A percentile compares a stretch with the other conserved stretches of the same genome.
phyloP scores from a whole-genome alignment of 1,284 basidiomycete genomes.

The Melampsora larici-populina region DNA sequence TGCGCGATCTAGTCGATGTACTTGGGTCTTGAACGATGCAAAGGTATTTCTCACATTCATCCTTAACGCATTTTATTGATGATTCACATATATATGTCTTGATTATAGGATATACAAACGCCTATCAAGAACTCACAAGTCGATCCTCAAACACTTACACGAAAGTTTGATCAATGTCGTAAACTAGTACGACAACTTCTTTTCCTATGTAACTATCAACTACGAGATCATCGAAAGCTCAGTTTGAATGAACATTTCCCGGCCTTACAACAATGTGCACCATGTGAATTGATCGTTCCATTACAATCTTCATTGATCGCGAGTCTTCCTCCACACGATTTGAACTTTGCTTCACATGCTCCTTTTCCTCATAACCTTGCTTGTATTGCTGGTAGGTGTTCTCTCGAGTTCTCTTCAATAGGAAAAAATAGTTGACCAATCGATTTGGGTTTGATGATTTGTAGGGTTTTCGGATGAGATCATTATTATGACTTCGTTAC shows the following conservation, averaged over 20 bases:
- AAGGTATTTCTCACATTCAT: constrained; percentile 58
- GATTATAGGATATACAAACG: constrained; percentile 48
- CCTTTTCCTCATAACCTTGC: constrained; percentile 79
- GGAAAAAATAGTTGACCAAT: too few species aligned
- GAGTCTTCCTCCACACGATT: constrained; percentile 72
- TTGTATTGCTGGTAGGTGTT: constrained; percentile 66
- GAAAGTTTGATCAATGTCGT: constrained; percentile 56
- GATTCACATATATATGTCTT: background rate
- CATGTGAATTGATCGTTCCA: constrained; percentile 75
- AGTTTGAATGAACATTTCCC: constrained; percentile 68
- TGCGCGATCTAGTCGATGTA: constrained; percentile 65
- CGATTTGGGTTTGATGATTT: background rate
- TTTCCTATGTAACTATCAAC: constrained; percentile 63
- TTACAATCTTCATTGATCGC: constrained; percentile 89
- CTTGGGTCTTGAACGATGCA: constrained; percentile 65
- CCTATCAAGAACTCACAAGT: constrained; percentile 54
- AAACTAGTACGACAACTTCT: constrained; percentile 69
- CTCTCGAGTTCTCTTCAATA: too few species aligned
- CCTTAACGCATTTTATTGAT: background rate
- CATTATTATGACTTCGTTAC: constrained; percentile 87
- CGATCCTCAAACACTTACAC: constrained; percentile 55
- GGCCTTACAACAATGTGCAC: constrained; percentile 62
- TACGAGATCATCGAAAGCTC: constrained; percentile 60
- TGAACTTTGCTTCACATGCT: constrained; percentile 66
- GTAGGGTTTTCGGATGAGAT: constrained; percentile 75